Conservation (phyloP, 441 rosid species). For the Pelargonium citronellum region DNA sequence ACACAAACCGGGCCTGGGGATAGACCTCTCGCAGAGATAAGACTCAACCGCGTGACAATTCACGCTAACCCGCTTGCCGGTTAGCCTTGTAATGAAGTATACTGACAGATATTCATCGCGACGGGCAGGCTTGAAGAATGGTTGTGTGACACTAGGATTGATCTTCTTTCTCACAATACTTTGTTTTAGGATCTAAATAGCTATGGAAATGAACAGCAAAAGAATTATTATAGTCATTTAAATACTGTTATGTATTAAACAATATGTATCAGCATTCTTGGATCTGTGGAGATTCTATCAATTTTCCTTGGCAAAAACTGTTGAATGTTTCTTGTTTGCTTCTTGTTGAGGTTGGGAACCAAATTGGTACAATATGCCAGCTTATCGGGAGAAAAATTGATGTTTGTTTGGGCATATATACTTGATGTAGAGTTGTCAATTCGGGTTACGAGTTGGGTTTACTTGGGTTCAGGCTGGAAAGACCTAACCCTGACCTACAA, state of each 20-base stretch:
- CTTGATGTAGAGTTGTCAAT: too few relatives aligned
- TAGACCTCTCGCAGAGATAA: slow-evolving; percentile 89
- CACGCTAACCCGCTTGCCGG: slow-evolving; percentile 97
- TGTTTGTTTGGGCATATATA: too few relatives aligned
- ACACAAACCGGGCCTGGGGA: slow-evolving; percentile 86
- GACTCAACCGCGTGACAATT: slow-evolving; percentile 82
- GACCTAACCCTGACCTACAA: too few relatives aligned
- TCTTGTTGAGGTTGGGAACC: too few relatives aligned
- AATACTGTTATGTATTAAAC: not conserved
- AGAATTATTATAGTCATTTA: not conserved
- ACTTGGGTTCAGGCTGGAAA: too few relatives aligned
- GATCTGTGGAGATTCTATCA: not conserved
- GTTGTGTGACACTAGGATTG: not conserved
- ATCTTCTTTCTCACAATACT: not conserved
- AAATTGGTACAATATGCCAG: too few relatives aligned
- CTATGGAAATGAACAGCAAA: not conserved
- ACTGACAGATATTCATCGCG: too few relatives aligned
- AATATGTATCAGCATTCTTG: slow-evolving; percentile 3
- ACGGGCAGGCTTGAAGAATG: not conserved
- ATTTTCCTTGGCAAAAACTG: too few relatives aligned
- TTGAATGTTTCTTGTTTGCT: too few relatives aligned
- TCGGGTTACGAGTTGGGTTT: too few relatives aligned
- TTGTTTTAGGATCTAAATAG: not conserved
- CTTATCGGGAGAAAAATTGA: too few relatives aligned
- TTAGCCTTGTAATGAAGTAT: slow-evolving; percentile 22